phyloP scores from a whole-genome alignment of 2,329 filamentous ascomycete genomes.

The Fusarium odoratissimum region DNA sequence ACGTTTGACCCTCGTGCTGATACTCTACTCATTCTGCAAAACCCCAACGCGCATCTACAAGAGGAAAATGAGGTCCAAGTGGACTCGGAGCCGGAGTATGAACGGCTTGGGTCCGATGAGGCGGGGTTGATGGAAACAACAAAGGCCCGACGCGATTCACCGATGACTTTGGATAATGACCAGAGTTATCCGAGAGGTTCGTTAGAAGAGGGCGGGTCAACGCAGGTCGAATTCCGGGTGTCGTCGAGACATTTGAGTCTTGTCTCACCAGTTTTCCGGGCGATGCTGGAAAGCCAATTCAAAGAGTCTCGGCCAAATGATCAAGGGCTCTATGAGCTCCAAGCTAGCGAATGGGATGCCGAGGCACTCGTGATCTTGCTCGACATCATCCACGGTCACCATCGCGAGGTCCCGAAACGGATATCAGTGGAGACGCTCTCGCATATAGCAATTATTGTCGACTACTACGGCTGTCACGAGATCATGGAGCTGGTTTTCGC shows the following conservation, averaged over 20 bases:
- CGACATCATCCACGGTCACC: slow-evolving; percentile 45
- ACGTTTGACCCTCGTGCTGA: slow-evolving; percentile 26
- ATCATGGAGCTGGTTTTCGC: slow-evolving; percentile 30
- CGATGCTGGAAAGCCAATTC: slow-evolving; percentile 25
- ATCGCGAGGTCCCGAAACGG: slow-evolving; percentile 32
- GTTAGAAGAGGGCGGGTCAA: not conserved
- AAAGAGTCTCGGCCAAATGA: slow-evolving; percentile 10
- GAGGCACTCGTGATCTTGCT: slow-evolving; percentile 46
- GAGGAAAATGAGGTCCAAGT: not conserved
- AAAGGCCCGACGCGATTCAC: slow-evolving; percentile 16
- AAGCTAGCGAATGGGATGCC: slow-evolving; percentile 42
- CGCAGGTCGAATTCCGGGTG: slow-evolving; percentile 16
- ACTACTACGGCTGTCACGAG: slow-evolving; percentile 49
- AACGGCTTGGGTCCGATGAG: slow-evolving; percentile 3
- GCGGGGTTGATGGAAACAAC: slow-evolving; percentile 5
- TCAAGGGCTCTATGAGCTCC: slow-evolving; percentile 15
- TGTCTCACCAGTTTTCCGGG: slow-evolving; percentile 28
- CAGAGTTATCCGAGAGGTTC: slow-evolving; percentile 5
- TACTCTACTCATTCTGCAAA: slow-evolving; percentile 13
- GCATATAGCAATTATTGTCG: slow-evolving; percentile 45
- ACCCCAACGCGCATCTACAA: slow-evolving; percentile 2
- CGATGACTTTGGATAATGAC: slow-evolving; percentile 20
- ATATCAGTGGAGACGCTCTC: slow-evolving; percentile 41
- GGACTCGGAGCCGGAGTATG: slow-evolving; percentile 27
- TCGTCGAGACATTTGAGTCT: slow-evolving; percentile 28